Percentiles rank a stretch among this genome's conserved stretches.
phyloP scores from a whole-genome alignment of 1,139 yeast genomes.

The Pichia sp. region DNA sequence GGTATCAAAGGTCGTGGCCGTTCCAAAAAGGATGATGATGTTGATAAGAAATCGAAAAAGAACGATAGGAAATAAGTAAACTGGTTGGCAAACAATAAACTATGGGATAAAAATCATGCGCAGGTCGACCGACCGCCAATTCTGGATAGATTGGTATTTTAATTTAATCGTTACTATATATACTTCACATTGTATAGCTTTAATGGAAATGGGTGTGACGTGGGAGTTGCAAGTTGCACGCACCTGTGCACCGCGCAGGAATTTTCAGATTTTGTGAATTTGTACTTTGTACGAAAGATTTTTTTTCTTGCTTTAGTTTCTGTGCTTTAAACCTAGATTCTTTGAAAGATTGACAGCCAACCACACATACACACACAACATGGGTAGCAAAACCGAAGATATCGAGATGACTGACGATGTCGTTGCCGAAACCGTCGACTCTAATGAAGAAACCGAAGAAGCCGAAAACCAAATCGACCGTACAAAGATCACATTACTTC shows the following conservation, averaged over 20 bases:
- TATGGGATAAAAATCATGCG: too few relatives aligned
- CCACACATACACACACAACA: too few relatives aligned
- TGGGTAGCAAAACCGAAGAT: slow-evolving; percentile 1
- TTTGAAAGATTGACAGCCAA: too few relatives aligned
- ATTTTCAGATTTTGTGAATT: neutral
- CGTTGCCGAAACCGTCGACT: neutral
- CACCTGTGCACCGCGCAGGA: neutral
- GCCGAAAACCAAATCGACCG: slow-evolving; percentile 9
- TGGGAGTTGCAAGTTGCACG: too few relatives aligned
- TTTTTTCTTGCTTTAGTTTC: too few relatives aligned
- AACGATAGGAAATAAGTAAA: neutral
- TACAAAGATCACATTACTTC: slow-evolving; percentile 55
- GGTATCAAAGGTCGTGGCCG: slow-evolving; percentile 88
- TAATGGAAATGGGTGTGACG: too few relatives aligned
- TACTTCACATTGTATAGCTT: too few relatives aligned
- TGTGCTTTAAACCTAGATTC: too few relatives aligned
- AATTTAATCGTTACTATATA: too few relatives aligned
- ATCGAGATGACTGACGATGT: slow-evolving; percentile 5
- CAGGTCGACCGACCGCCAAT: too few relatives aligned
- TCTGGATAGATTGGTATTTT: too few relatives aligned
- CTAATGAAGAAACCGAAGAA: slow-evolving; percentile 5
- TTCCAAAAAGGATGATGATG: neutral
- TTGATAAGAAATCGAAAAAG: slow-evolving; percentile 31
- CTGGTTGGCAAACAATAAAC: too few relatives aligned
- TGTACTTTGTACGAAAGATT: neutral